Percentiles rank a stretch among this genome's conserved stretches.
Conservation (phyloP, 2,329 filamentous ascomycete species). For the Alternaria triticimaculans region DNA sequence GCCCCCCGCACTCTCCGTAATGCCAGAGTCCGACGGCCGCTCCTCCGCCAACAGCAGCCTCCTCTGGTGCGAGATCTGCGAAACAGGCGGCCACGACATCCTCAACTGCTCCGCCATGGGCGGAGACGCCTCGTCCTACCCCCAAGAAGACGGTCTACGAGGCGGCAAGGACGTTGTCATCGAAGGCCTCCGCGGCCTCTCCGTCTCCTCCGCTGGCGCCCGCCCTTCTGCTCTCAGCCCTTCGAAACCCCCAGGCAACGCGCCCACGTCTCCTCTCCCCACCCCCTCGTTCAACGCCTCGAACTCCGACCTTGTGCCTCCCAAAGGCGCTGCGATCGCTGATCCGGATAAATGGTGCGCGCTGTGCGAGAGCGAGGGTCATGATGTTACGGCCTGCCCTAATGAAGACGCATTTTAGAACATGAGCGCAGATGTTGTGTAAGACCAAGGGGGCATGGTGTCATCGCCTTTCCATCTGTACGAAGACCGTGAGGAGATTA, state of each 20-base stretch:
- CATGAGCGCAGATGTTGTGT: neutral
- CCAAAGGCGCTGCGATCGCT: conserved; percentile 41
- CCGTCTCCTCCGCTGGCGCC: conserved; percentile 39
- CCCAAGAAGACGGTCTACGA: conserved; percentile 29
- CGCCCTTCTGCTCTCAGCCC: conserved; percentile 40
- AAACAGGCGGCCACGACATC: conserved; percentile 90
- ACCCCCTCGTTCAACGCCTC: conserved; percentile 40
- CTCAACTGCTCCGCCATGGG: conserved; percentile 91
- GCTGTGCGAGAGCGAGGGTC: conserved; percentile 92
- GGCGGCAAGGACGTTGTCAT: conserved; percentile 42
- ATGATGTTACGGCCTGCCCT: conserved; percentile 94
- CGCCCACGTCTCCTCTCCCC: conserved; percentile 45
- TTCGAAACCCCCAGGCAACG: conserved; percentile 43
- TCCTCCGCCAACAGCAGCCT: conserved; percentile 68
- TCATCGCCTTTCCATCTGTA: neutral
- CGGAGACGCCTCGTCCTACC: conserved; percentile 53
- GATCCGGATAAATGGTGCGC: conserved; percentile 96
- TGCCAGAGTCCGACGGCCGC: conserved; percentile 69
- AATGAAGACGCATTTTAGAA: conserved; percentile 77
- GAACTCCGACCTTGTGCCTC: conserved; percentile 40
- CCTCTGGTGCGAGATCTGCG: conserved; percentile 96
- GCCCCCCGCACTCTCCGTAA: conserved; percentile 66
- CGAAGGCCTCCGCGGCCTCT: conserved; percentile 42
- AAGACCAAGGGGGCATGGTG: neutral
- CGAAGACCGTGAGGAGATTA: neutral